phyloP scores from a whole-genome alignment of 257 asterid species.

The Solanum neorickii region DNA sequence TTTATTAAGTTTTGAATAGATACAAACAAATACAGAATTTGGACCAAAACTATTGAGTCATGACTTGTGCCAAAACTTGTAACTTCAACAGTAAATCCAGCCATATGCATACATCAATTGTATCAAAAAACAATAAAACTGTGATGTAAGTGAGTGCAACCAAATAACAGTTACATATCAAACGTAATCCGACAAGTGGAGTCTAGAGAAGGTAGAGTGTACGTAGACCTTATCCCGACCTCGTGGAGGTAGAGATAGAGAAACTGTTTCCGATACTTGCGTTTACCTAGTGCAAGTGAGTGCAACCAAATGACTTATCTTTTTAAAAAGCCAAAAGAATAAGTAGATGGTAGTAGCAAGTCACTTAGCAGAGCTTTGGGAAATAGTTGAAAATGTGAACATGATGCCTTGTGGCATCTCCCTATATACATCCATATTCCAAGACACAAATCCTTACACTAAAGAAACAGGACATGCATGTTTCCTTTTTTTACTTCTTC shows the following conservation, averaged over 20 bases:
- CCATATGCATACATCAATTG: not conserved
- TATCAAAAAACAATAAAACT: not conserved
- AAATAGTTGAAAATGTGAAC: not conserved
- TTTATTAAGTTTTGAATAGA: not conserved
- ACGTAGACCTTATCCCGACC: not conserved
- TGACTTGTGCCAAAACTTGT: not conserved
- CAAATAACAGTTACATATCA: not conserved
- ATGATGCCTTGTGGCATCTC: not conserved
- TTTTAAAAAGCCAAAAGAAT: slow-evolving; percentile 1
- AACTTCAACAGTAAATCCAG: not conserved
- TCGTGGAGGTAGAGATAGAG: not conserved
- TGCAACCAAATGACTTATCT: not conserved
- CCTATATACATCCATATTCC: slow-evolving; percentile 3
- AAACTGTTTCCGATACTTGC: not conserved
- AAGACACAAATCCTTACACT: not conserved
- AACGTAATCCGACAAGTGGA: not conserved
- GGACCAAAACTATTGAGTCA: not conserved
- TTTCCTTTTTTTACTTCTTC: not conserved
- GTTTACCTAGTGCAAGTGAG: not conserved
- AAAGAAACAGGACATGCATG: not conserved
- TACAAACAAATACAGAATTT: not conserved
- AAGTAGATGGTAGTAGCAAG: not conserved
- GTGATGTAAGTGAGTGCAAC: not conserved
- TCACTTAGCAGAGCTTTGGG: not conserved
- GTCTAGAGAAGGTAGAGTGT: not conserved